Base-by-base conservation (phyloP, 129 eudicot species). In the Oenanthe sinensis region DNA sequence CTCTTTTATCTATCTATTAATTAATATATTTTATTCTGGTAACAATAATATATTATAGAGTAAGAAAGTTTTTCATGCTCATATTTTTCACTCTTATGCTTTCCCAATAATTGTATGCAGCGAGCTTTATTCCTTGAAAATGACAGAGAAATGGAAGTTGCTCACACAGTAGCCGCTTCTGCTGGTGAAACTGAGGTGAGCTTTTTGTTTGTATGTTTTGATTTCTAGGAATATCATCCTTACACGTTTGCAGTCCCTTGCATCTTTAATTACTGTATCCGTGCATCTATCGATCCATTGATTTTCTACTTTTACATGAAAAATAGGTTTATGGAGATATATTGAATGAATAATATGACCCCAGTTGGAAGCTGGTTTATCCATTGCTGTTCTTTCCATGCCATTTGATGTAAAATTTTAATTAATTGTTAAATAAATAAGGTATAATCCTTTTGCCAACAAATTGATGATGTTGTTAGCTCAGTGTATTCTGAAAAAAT, bases 151-250 rank as follows among this genome's bases (percentile, higher is more conserved):
- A 95, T 95, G 98, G 98, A 95, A 87, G 96, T 86, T 80, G 98
- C 98, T 81, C 98, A 91, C 86, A 91, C 97, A 74, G 92, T 90
- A 79, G 98, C 98, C 20, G 98, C 94, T 69, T 86, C 87, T 86
- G 98, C 91, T 86, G 98, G 98, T 89, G 98, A 95, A n/a, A 95
- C 98, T 30, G 91, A 91, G 96, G 98, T 94, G 55, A 86, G 86
- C 74, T 75, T 63, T 15, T 67, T 50, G 28, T 75, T 50, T 50
- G 30, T 30, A 48, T 49, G 46, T 3, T 49, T 22, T 33, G 37
- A 10, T 30, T 14, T 65, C 16, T 12, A 65, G 33, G 14, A 30
- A 14, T 30, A 6, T 67, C 40, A 65, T 65, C 40, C 26, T 26
- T 65, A 65, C 40, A 28, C 19, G 28, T 65, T 3, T 65, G 71